Evolutionary conservation across 768 basidiomycete species (phyloP), one percentile per base, ranked within the genome.

Genomic region (Tricholoma bakamatsutake): DNA sequence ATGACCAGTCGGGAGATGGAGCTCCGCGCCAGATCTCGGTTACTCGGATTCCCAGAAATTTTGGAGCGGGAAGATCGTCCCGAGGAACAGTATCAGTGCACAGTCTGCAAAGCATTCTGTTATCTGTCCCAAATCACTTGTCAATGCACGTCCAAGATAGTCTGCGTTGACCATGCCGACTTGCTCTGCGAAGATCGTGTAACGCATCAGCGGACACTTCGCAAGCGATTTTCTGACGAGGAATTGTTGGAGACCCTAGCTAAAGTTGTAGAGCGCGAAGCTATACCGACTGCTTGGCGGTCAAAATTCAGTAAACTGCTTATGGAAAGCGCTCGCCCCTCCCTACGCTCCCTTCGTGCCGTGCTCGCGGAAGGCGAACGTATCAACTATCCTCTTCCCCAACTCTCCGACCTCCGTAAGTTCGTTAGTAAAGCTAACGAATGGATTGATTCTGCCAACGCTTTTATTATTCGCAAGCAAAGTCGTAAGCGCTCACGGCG

Each of bases 11-110:
- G 90, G 35, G 97, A 99, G 68, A 75, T 91, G 64, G 69, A 67
- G 7, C 78, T 84, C 52, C 88, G 97, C 28, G 74, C 74, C 49
- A 72, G 73, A 27, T 81, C 90, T 33, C 84, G 90, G 31, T 62
- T 73, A 17, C 68, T 79, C 34, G 79, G 80, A n/a, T 69, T 92
- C 43, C 68, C 73, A 21, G 93, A 97, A 67, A 72, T 78, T 34
- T 73, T 92, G 27, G 87, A 91, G 61, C 82, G 86, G 60, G 80
- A 84, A 62, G 95, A 98, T 68, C 83, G 84, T 11, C 78, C 87
- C 0, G 97, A 98, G 67, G 95, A 98, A 52, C 93, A 97, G 67
- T 96, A 95, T 69, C 97, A 98, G 69, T 99, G 97, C 78, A 73
- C 78, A 50, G 72, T 88, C 60, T 98, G 97, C 87, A 95, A 97